Conservation (phyloP, 768 basidiomycete genomes). For the Naganishia vaughanmartiniae region DNA sequence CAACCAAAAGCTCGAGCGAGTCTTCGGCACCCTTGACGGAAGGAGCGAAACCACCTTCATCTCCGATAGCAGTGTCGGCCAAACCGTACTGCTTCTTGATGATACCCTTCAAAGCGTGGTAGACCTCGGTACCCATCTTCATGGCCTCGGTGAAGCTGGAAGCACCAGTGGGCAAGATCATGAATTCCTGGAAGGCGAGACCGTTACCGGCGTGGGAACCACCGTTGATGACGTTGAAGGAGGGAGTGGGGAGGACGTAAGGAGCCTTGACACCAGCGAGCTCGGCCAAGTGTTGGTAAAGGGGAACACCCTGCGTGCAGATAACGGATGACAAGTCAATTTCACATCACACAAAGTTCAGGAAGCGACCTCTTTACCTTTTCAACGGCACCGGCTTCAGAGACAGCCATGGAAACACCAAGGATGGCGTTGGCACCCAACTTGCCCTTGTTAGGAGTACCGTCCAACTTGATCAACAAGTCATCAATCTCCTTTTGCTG, state of each 20-base stretch:
- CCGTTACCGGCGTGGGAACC: conserved; percentile 99
- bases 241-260: conserved; percentile 83
- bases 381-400: conserved; percentile 88
- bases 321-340: not conserved
- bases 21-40: conserved; percentile 97
- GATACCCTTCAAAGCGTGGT: conserved; percentile 97
- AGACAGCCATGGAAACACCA: conserved; percentile 92
- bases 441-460: conserved; percentile 97
- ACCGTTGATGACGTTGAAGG: conserved; percentile 99
- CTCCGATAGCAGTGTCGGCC: conserved; percentile 94
- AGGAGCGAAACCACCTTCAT: conserved; percentile 99
- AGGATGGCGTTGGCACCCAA: conserved; percentile 99
- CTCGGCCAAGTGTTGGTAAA: conserved; percentile 93
- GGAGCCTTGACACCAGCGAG: conserved; percentile 93
- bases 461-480: conserved; percentile 96
- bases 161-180: conserved; percentile 96
- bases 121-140: conserved; percentile 97
- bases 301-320: conserved; percentile 65
- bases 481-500: conserved; percentile 94
- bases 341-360: not conserved
- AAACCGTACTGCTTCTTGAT: conserved; percentile 94
- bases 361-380: conserved; percentile 56
- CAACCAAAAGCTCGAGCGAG: conserved; percentile 87
- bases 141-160: conserved; percentile 88
- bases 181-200: conserved; percentile 99